Evolutionary conservation across 306 rosid genomes (phyloP).

Genomic region (Styphnolobium japonicum): DNA sequence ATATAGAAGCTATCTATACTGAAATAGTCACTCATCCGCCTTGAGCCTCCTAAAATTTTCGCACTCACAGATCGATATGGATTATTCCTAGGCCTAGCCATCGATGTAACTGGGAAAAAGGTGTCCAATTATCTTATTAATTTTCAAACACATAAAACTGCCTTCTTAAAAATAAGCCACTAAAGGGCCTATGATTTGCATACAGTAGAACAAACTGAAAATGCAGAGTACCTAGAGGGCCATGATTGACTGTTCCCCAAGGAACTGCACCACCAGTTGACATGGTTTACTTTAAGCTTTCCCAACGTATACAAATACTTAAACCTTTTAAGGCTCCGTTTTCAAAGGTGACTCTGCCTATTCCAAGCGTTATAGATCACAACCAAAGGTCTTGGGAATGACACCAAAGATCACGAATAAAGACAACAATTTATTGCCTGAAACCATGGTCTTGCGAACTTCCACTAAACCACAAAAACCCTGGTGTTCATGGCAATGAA

Average conservation of each 20-base stretch:
- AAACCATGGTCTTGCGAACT: neutral
- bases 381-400: neutral
- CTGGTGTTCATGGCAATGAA: neutral
- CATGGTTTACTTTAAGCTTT: neutral
- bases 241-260: neutral
- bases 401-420: neutral
- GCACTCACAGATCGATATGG: neutral
- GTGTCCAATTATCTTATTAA: neutral
- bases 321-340: neutral
- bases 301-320: too few species aligned
- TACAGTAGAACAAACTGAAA: neutral
- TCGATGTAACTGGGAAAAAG: neutral
- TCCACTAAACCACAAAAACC: neutral
- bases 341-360: neutral
- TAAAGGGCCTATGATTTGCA: neutral
- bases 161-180: neutral
- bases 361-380: neutral
- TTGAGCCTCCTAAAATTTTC: neutral
- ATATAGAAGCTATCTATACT: slow-evolving; percentile 14
- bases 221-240: neutral
- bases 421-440: neutral
- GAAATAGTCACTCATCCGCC: neutral
- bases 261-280: neutral
- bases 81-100: neutral
- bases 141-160: neutral